Conservation (phyloP, 1,139 yeast species). For the Taphrina communis region DNA sequence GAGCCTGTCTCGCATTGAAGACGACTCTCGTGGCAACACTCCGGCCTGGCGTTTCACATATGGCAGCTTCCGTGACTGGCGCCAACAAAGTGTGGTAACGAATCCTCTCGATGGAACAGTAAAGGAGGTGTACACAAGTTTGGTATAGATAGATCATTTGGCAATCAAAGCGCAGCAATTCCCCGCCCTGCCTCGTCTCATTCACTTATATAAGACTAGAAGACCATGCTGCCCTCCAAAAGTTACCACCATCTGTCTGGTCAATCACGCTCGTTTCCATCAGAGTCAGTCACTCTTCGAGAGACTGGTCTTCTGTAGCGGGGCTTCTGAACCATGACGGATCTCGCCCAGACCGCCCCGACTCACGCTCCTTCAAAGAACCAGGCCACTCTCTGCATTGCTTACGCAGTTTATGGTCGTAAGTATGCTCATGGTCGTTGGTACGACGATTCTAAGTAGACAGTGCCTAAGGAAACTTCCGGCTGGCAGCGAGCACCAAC, state of each 20-base stretch:
- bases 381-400: slow-evolving; percentile 26
- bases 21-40: slow-evolving; percentile 3
- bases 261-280: neutral
- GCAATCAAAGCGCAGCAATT: slow-evolving; percentile 4
- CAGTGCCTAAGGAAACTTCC: slow-evolving; percentile 27
- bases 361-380: neutral
- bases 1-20: slow-evolving; percentile 8
- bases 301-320: neutral
- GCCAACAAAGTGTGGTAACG: slow-evolving; percentile 1
- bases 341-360: slow-evolving; percentile 12
- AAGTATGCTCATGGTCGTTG: neutral
- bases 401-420: slow-evolving; percentile 38
- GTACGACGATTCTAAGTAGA: neutral
- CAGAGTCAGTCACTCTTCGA: neutral
- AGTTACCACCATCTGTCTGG: neutral
- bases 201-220: neutral
- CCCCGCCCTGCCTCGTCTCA: slow-evolving; percentile 2
- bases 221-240: neutral
- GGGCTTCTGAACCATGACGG: slow-evolving; percentile 22
- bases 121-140: slow-evolving; percentile 2
- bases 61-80: neutral
- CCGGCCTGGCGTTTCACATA: slow-evolving; percentile 9
- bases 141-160: neutral
- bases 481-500: slow-evolving; percentile 28
- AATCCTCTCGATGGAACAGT: neutral